Conservation (phyloP, 176 grass and related monocot species). For the Oryza glumipatula region DNA sequence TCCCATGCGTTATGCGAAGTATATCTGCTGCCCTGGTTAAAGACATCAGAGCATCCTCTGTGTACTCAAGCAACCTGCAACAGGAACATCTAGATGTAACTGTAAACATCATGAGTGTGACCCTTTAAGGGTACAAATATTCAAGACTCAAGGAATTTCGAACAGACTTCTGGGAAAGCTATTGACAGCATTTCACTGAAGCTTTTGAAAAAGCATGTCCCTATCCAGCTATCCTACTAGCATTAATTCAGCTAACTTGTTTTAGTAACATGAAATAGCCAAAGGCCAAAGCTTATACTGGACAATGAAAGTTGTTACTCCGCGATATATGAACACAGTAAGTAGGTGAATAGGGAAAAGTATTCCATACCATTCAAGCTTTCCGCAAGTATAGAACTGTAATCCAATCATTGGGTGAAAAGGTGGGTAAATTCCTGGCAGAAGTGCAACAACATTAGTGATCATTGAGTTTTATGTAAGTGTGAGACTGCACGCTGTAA, state of each 20-base stretch:
- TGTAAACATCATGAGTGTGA: slow-evolving; percentile 21
- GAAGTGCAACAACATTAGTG: slow-evolving; percentile 27
- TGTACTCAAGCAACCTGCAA: slow-evolving; percentile 70
- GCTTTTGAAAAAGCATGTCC: background rate
- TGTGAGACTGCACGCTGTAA: background rate
- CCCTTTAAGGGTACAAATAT: slow-evolving; percentile 7
- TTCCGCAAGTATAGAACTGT: slow-evolving; percentile 86
- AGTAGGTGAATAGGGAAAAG: slow-evolving; percentile 30
- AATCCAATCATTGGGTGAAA: slow-evolving; percentile 89
- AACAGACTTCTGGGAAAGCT: background rate
- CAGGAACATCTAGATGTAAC: slow-evolving; percentile 1
- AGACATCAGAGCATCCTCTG: slow-evolving; percentile 75
- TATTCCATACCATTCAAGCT: slow-evolving; percentile 78
- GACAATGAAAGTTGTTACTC: slow-evolving; percentile 30
- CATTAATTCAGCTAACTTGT: background rate
- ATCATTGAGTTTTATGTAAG: background rate
- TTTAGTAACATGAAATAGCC: background rate
- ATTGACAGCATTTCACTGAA: background rate
- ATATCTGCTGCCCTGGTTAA: slow-evolving; percentile 74
- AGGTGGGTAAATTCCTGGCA: slow-evolving; percentile 75
- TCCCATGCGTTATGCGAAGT: slow-evolving; percentile 85
- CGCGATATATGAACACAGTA: background rate
- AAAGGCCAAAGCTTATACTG: background rate
- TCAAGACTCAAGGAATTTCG: background rate
- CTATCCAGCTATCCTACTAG: slow-evolving; percentile 6